Evolutionary conservation across 2,329 filamentous ascomycete genomes (phyloP), one percentile per base, ranked within the genome.

Genomic region (Xylariaceae sp.): DNA sequence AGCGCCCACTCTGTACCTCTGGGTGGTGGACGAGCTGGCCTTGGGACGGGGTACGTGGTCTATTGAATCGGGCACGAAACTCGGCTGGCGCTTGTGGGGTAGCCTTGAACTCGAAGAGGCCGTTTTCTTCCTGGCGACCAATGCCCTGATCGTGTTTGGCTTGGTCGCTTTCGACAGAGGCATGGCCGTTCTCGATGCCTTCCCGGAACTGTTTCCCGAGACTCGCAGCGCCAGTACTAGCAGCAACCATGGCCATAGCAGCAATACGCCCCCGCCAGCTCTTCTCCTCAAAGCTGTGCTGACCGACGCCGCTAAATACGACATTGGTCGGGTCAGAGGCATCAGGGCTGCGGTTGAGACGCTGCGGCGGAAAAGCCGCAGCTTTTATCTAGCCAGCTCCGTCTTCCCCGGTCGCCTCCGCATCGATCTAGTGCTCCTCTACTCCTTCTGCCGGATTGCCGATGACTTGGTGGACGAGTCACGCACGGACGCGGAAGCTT

Each of bases 391-490:
- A 5, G 83, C 81, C 0, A 83, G 78, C 42, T 73, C 77, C 0
- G 72, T 77, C 0, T 87, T 88, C 43, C 68, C 75, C 24, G 80
- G 80, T 2, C 69, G 76, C 16, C 60, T 87, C 6, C 70, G 81
- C 5, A 76, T 80, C 19, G 81, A 87, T 44, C 53, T 87, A 10
- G 68, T 83, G 17, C 57, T 83, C 2, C 58, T 87, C 59, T 86
- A 86, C 50, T 82, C 80, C 0, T 86, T 84, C 51, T 87, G 82
- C 46, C 69, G 82, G 9, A 72, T 84, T 8, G 80, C 80, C 2
- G 83, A 87, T 51, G 81, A 87, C 46, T 62, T 87, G 4, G 71
- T 87, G 7, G 82, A 87, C 44, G 71, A 84, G 38, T 72, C 81
- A 1, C 46, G 58, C 2, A 65, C 64, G 2, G 51, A 61, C 1